These are phyloP conservation scores for Hygrophoropsis aurantiaca DNA, from an alignment of 768 basidiomycete genomes.

Conservation along the genomic window DNA sequence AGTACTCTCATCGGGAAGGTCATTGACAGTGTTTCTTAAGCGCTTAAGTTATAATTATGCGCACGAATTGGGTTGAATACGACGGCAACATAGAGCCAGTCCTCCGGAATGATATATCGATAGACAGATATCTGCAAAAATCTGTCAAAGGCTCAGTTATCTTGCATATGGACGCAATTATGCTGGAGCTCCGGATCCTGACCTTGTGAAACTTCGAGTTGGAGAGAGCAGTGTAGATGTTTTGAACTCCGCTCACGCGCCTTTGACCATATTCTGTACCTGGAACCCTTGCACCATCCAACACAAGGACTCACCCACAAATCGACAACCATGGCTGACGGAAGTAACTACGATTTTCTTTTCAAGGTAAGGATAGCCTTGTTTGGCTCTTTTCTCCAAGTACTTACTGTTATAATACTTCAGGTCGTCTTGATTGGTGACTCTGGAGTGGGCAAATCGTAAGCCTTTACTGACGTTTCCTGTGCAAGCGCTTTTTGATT, in stretches of 20 bases:
- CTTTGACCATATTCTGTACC: not conserved
- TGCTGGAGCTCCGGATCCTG: too few species aligned
- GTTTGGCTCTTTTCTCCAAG: not conserved
- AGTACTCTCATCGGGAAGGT: too few species aligned
- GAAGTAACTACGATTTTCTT: conserved; percentile 96
- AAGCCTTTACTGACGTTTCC: conserved; percentile 41
- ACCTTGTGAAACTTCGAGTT: too few species aligned
- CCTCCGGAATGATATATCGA: too few species aligned
- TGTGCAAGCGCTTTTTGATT: conserved; percentile 1
- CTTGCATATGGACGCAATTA: too few species aligned
- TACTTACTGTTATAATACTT: conserved; percentile 3
- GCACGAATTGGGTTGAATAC: too few species aligned
- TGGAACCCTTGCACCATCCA: conserved; percentile 10
- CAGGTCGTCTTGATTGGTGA: conserved; percentile 99
- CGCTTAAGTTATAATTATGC: too few species aligned
- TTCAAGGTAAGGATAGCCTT: conserved; percentile 76
- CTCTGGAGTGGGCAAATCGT: conserved; percentile 99
- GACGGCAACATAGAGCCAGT: too few species aligned
- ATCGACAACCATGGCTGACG: conserved; percentile 69
- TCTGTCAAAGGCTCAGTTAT: too few species aligned
- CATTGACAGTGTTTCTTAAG: too few species aligned
- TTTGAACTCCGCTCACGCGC: conserved; percentile 31
- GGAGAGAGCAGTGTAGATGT: not conserved
- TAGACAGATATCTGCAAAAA: too few species aligned
- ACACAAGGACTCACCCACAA: not conserved